phyloP scores from a whole-genome alignment of 176 grass and related monocot species.

The Oryza glaberrima region DNA sequence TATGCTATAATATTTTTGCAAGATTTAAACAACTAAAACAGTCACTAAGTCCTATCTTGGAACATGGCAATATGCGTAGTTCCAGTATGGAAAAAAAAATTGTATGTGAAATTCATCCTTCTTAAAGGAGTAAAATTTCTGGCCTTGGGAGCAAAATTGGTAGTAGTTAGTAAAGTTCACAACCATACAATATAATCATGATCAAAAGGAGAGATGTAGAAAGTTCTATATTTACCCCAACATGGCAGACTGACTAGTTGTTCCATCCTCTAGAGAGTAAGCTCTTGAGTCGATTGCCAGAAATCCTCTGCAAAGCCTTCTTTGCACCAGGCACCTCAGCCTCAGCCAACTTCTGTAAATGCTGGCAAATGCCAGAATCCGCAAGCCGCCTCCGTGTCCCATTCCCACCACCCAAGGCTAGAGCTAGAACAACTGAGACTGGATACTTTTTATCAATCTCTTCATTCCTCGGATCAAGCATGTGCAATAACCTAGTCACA shows the following conservation, averaged over 20 bases:
- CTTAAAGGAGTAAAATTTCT: background rate
- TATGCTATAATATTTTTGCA: conserved; percentile 20
- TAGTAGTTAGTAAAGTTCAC: background rate
- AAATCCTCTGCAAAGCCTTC: conserved; percentile 86
- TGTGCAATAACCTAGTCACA: conserved; percentile 69
- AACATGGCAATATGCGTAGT: background rate
- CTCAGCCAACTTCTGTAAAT: conserved; percentile 76
- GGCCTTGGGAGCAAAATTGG: background rate
- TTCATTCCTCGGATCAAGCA: conserved; percentile 74
- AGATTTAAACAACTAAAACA: background rate
- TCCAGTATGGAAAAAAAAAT: background rate
- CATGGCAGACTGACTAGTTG: conserved; percentile 44
- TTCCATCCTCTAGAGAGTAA: conserved; percentile 71
- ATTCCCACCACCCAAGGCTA: conserved; percentile 68
- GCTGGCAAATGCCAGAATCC: conserved; percentile 67
- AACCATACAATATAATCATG: conserved; percentile 20
- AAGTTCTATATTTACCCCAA: conserved; percentile 45
- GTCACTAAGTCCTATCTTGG: background rate
- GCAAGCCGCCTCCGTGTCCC: conserved; percentile 57
- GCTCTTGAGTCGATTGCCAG: conserved; percentile 65
- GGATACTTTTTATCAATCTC: conserved; percentile 70
- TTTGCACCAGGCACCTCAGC: conserved; percentile 71
- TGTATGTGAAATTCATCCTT: background rate
- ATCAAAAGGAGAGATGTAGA: conserved; percentile 7
- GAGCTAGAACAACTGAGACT: conserved; percentile 63